These are phyloP conservation scores for Ramaria sp. DNA, from an alignment of 768 basidiomycete species.

Conservation along the genomic window DNA sequence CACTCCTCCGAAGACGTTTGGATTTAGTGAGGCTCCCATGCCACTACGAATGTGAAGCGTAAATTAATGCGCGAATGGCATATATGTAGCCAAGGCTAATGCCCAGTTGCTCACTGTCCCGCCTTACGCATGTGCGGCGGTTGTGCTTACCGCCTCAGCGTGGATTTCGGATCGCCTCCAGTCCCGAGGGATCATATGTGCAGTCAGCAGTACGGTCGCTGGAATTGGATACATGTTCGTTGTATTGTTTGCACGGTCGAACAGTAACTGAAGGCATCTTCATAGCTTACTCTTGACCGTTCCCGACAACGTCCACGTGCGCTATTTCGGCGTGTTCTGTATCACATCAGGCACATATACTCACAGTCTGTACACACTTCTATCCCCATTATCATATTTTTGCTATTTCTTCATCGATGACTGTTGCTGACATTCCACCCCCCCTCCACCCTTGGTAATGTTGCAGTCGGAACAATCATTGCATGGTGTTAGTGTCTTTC, in stretches of 20 bases:
- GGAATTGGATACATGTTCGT: slow-evolving; percentile 56
- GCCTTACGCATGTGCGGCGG: slow-evolving; percentile 63
- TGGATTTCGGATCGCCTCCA: slow-evolving; percentile 59
- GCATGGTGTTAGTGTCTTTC: slow-evolving; percentile 57
- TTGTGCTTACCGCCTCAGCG: slow-evolving; percentile 48
- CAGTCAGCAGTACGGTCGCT: slow-evolving; percentile 32
- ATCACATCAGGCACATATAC: slow-evolving; percentile 72
- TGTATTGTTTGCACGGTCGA: neutral
- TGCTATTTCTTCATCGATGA: too few relatives aligned
- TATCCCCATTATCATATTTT: too few relatives aligned
- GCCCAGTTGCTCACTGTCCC: slow-evolving; percentile 73
- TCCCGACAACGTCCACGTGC: slow-evolving; percentile 42
- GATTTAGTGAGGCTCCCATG: slow-evolving; percentile 41
- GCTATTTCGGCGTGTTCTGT: slow-evolving; percentile 72
- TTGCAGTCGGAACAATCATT: slow-evolving; percentile 56
- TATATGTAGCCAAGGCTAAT: slow-evolving; percentile 41
- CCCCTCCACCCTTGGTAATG: neutral
- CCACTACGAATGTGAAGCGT: neutral
- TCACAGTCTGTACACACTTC: neutral
- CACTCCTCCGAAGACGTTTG: slow-evolving; percentile 36
- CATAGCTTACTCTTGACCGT: slow-evolving; percentile 41
- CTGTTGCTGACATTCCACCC: neutral
- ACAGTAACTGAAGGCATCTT: neutral
- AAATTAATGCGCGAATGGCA: neutral
- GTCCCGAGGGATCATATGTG: slow-evolving; percentile 32